Percentiles rank a stretch among this genome's conserved stretches.
Evolutionary conservation across 371 early-diverging fungal species (phyloP).

Genomic region (Fennellomyces sp.): DNA sequence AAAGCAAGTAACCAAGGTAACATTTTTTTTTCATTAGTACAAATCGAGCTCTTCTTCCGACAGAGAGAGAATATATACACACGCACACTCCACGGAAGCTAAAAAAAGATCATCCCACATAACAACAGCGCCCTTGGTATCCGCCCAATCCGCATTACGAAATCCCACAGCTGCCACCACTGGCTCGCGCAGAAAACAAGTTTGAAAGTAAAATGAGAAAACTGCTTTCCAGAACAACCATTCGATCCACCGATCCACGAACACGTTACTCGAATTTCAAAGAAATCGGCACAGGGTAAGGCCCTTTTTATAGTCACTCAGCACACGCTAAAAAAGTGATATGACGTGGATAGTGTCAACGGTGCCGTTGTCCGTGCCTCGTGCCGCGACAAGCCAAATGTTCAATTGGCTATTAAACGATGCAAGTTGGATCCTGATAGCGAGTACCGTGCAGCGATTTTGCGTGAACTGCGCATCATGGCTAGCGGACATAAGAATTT

Average conservation of each 20-base stretch:
- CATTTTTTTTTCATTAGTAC: not conserved
- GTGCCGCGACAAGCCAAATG: conserved; percentile 30
- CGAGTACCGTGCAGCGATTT: conserved; percentile 49
- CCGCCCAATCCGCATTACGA: conserved; percentile 46
- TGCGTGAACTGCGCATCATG: conserved; percentile 51
- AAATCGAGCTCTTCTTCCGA: too few relatives aligned
- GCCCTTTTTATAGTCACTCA: not conserved
- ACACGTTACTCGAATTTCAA: conserved; percentile 42
- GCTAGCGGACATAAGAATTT: conserved; percentile 42
- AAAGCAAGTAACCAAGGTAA: conserved; percentile 49
- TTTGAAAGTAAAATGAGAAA: conserved; percentile 46
- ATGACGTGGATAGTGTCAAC: conserved; percentile 35
- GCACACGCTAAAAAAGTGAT: not conserved
- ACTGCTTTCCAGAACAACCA: conserved; percentile 37
- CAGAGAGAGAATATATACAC: not conserved
- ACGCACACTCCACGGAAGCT: not conserved
- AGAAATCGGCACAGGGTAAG: conserved; percentile 57
- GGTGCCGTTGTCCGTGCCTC: conserved; percentile 50
- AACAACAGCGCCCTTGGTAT: conserved; percentile 49
- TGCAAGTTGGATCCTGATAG: conserved; percentile 47
- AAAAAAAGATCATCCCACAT: conserved; percentile 4
- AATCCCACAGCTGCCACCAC: conserved; percentile 39
- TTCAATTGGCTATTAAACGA: conserved; percentile 48
- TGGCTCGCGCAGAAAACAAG: conserved; percentile 31
- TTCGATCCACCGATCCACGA: conserved; percentile 40